Base-by-base conservation (phyloP, 495 filamentous ascomycete genomes). In the Aspergillus nanangensis region DNA sequence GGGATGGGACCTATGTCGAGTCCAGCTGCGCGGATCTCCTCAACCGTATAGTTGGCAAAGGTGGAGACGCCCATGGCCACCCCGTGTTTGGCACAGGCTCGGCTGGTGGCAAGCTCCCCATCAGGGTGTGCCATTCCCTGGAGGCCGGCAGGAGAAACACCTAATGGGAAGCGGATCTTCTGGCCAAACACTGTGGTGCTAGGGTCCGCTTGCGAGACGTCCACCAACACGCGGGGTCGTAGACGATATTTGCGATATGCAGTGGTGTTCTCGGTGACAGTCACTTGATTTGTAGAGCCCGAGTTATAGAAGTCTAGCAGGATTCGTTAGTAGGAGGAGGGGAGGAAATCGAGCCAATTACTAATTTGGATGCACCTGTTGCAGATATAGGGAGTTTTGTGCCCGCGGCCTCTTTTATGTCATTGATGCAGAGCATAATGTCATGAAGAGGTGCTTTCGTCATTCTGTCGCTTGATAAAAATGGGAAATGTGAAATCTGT, bases 61-160 rank as follows among this genome's bases (percentile, higher is more conserved):
- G 62, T 86, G 1, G 81, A 84, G 18, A 85, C 74, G 35, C 78
- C 81, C 56, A 56, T 61, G 41, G 63, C 61, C 21, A 80, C 55
- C 0, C 73, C 70, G 29, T 63, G 48, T 8, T 52, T 62, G 10
- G 70, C 69, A 50, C 78, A 82, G 3, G 72, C 84, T 37, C 70
- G 58, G 8, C 77, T 83, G 1, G 89, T 70, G 20, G 75, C 84
- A 15, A 71, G 57, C 56, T 90, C 85, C n/a, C 83, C 86, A 9
- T 83, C 75, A 0, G 74, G 69, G 47, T 89, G 83, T 8, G 81
- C 80, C 19, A 84, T 67, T 41, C 65, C 71, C 19, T 80, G 85
- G 55, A 90, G 74, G 8, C 80, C 80, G 4, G 83, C 82, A 8
- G 86, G 84, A 9, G 74, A 65, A 76, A 85, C 38, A 72, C 64